A percentile compares a stretch with the other conserved stretches of the same genome.
These are phyloP conservation scores for Exserohilum turcica DNA, from an alignment of 2,329 filamentous ascomycete genomes.

Conservation along the genomic window DNA sequence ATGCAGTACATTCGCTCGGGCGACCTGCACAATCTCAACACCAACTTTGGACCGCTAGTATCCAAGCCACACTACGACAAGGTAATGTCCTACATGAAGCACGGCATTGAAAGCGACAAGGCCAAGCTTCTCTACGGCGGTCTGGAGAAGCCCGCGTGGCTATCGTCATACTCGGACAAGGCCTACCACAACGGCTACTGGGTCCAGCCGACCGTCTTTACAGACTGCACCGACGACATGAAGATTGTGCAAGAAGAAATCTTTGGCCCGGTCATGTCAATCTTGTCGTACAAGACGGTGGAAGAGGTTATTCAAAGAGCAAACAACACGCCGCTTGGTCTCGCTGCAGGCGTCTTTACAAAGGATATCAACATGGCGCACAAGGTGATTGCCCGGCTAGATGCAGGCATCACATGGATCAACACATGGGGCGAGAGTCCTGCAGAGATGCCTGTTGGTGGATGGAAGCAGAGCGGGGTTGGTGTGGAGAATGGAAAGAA, in stretches of 20 bases:
- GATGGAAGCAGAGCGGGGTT: slow-evolving; percentile 89
- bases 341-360: slow-evolving; percentile 84
- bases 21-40: slow-evolving; percentile 70
- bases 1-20: slow-evolving; percentile 73
- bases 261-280: slow-evolving; percentile 84
- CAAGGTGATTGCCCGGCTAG: slow-evolving; percentile 68
- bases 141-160: slow-evolving; percentile 58
- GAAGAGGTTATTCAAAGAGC: slow-evolving; percentile 74
- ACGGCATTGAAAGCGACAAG: slow-evolving; percentile 74
- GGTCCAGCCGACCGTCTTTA: slow-evolving; percentile 83
- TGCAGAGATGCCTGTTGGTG: slow-evolving; percentile 89
- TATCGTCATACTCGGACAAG: slow-evolving; percentile 50
- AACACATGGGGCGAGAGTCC: slow-evolving; percentile 94
- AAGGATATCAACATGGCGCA: slow-evolving; percentile 76
- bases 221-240: slow-evolving; percentile 83
- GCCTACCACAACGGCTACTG: slow-evolving; percentile 70
- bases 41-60: slow-evolving; percentile 85
- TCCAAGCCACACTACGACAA: slow-evolving; percentile 76
- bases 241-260: slow-evolving; percentile 81
- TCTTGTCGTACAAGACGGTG: slow-evolving; percentile 73
- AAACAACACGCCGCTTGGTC: slow-evolving; percentile 76
- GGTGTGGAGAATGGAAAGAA: slow-evolving; percentile 84
- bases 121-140: slow-evolving; percentile 78
- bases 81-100: slow-evolving; percentile 75
- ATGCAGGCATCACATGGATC: slow-evolving; percentile 89